Percentiles rank a stretch among this genome's conserved stretches.
phyloP scores from a whole-genome alignment of 169 alveolate genomes.

The Eimeria brunetti region DNA sequence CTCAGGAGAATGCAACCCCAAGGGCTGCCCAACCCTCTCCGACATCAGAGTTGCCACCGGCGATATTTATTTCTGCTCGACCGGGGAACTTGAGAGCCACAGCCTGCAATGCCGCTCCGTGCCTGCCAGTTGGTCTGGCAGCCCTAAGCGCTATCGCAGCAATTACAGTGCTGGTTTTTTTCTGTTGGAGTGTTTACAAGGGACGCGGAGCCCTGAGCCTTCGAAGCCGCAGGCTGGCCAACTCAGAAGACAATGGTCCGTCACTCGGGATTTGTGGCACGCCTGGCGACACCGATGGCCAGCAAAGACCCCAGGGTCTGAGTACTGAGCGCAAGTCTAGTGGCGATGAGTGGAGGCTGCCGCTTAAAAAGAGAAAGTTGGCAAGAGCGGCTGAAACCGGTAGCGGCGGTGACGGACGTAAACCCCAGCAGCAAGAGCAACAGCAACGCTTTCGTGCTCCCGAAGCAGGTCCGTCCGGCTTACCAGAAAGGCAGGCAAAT shows the following conservation, averaged over 20 bases:
- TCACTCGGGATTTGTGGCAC: background rate
- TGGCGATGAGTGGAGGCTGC: background rate
- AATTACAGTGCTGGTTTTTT: background rate
- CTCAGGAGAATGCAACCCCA: background rate
- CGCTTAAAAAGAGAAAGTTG: background rate
- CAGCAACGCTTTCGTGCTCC: background rate
- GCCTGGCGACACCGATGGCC: background rate
- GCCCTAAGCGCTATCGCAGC: background rate
- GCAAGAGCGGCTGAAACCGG: background rate
- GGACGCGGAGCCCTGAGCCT: background rate
- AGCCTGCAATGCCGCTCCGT: background rate
- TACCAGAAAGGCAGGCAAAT: background rate
- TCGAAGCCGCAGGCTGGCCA: constrained; percentile 1
- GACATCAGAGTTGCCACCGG: background rate
- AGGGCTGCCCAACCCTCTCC: background rate
- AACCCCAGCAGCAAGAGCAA: background rate
- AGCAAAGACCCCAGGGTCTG: background rate
- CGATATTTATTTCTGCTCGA: background rate
- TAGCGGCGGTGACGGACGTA: background rate
- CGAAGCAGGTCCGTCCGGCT: background rate
- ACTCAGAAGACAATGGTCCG: background rate
- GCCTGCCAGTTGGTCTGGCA: background rate
- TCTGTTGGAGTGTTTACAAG: background rate
- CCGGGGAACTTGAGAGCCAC: background rate
- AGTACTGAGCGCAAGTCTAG: background rate